Base-by-base conservation (phyloP, 225 moss, liverwort and hornwort genomes). In the Pseudoscleropodium purum region DNA sequence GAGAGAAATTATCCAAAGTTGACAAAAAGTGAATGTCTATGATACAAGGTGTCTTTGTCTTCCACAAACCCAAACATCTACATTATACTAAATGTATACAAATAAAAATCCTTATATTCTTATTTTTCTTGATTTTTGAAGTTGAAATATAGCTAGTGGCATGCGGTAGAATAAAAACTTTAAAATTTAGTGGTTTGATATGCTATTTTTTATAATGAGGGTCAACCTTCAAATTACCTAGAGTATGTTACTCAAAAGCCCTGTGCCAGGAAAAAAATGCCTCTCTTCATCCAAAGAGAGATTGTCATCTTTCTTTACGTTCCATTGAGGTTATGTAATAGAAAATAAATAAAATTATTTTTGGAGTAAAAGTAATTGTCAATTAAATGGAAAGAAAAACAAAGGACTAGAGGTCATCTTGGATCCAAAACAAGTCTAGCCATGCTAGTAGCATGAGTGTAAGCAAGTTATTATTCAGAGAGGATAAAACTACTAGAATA, bases 371-470 rank as follows among this genome's bases (percentile, higher is more conserved):
- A 36, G 0, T 19, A 67, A 36, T 3, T 19, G 19, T 36, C 6
- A 36, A 67, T 36, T 19, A 67, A 36, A 67, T 36, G 36, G 0
- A 34, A 65, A 9, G 4, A 34, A 34, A 34, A 65, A 30, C 54
- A 14, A 31, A 31, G 2, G 9, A 36, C 5, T 36, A 10, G 6
- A 36, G 5, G 36, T 36, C 36, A 36, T 36, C 36, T 5, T 1
- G 3, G 36, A 36, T 67, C 6, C 10, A 0, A 34, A 1, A 18
- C 12, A 37, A 68, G 12, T 21, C 6, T n/a, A 21, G 3, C 1
- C 0, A 2, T 21, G 12, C 23, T n/a, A 68, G 37, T 68, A 4
- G 21, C 21, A 1, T 1, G 0, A 68, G 11, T 37, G 19, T 12
- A 21, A 68, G 68, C 21, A 68, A 68, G 21, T 68, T 68, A 37